phyloP scores from a whole-genome alignment of 306 rosid species.

The Quercus variabilis region DNA sequence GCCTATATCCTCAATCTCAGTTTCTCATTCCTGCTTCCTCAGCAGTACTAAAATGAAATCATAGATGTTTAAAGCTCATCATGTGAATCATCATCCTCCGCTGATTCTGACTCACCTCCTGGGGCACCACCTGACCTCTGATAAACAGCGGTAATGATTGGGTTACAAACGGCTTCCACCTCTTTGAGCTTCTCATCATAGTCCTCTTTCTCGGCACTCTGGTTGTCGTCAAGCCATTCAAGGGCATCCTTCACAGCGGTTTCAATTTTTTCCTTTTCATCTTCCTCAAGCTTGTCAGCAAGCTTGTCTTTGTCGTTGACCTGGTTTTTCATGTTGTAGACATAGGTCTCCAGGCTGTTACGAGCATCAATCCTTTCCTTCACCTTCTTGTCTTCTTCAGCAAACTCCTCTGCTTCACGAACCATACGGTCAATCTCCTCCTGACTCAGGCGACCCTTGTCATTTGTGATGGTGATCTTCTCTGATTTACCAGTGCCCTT shows the following conservation, averaged over 20 bases:
- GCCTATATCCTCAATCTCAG: conserved; percentile 31
- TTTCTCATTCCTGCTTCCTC: conserved; percentile 13
- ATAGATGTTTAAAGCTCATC: conserved; percentile 67
- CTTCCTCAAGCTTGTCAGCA: conserved; percentile 87
- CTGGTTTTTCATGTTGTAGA: conserved; percentile 97
- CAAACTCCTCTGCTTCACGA: conserved; percentile 94
- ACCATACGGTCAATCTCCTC: conserved; percentile 98
- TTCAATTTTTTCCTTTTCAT: conserved; percentile 97
- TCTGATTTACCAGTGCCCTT: conserved; percentile 98
- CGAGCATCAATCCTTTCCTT: conserved; percentile 96
- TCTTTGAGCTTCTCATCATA: conserved; percentile 94
- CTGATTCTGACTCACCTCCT: conserved; percentile 44
- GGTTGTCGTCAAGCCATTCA: conserved; percentile 98
- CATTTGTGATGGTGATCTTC: conserved; percentile 97
- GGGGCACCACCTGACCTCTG: conserved; percentile 92
- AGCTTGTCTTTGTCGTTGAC: conserved; percentile 90
- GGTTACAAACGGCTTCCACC: conserved; percentile 95
- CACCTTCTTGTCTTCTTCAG: conserved; percentile 93
- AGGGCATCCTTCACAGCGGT: conserved; percentile 88
- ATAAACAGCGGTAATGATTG: conserved; percentile 78
- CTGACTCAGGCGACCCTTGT: conserved; percentile 93
- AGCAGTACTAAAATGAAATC: conserved; percentile 8
- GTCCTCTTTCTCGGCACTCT: conserved; percentile 82
- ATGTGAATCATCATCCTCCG: conserved; percentile 75
- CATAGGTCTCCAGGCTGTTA: conserved; percentile 77